Conservation (phyloP, 2,329 filamentous ascomycete species). For the Aspergillus sp. region DNA sequence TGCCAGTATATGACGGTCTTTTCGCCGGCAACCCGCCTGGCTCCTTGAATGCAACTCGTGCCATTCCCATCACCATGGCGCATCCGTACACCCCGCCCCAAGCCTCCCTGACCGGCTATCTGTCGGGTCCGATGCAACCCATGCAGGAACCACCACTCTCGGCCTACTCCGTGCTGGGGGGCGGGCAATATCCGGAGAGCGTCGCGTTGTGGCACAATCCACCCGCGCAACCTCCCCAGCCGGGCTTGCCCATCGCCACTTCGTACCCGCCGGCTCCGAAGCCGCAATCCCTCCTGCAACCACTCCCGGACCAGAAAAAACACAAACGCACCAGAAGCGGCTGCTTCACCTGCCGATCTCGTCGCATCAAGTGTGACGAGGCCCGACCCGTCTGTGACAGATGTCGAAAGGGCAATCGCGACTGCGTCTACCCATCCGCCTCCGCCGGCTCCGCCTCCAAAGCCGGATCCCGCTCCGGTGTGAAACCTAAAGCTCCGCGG, state of each 20-base stretch:
- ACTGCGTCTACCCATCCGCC: slow-evolving; percentile 82
- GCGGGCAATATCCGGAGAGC: slow-evolving; percentile 41
- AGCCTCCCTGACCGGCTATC: slow-evolving; percentile 27
- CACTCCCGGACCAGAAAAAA: slow-evolving; percentile 70
- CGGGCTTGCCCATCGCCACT: slow-evolving; percentile 10
- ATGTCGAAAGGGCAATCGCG: slow-evolving; percentile 86
- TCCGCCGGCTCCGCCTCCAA: slow-evolving; percentile 41
- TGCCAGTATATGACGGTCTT: slow-evolving; percentile 17
- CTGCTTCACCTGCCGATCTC: slow-evolving; percentile 86
- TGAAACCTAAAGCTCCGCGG: slow-evolving; percentile 42
- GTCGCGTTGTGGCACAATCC: slow-evolving; percentile 46
- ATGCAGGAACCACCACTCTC: slow-evolving; percentile 27
- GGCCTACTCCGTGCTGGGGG: slow-evolving; percentile 35
- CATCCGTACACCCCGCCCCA: slow-evolving; percentile 32
- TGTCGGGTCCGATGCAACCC: slow-evolving; percentile 26
- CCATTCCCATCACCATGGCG: slow-evolving; percentile 25
- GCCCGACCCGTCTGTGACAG: slow-evolving; percentile 81
- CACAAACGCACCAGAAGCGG: slow-evolving; percentile 91
- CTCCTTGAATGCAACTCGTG: slow-evolving; percentile 19
- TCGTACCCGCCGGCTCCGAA: slow-evolving; percentile 26
- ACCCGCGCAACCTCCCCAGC: slow-evolving; percentile 20
- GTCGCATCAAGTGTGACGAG: slow-evolving; percentile 95
- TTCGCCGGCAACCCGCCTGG: slow-evolving; percentile 5
- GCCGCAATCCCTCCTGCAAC: slow-evolving; percentile 32
- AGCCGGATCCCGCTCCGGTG: slow-evolving; percentile 37